Base-by-base conservation (phyloP, 1,284 basidiomycete species). In the Fomitopsis palustris region DNA sequence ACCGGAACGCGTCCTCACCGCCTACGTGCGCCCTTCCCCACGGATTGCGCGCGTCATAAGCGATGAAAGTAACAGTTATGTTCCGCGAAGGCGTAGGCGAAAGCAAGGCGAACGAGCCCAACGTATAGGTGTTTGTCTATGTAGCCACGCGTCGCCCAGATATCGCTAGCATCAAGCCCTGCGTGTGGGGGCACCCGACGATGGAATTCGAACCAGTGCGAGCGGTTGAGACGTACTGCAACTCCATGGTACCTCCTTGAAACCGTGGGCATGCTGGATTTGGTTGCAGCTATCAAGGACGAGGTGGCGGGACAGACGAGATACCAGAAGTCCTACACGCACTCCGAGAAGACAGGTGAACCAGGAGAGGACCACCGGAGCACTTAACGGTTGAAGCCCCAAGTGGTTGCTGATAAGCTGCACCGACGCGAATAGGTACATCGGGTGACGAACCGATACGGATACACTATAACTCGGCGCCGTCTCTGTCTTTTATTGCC, bases 131-230 rank as follows among this genome's bases (percentile, higher is more conserved):
- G 57, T 58, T 53, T 43, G 41, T 65, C 45, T 65, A 64, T 56
- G 60, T 55, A 45, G 65, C 64, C 59, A 66, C 65, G 65, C 58
- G 58, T 54, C 61, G 62, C 31, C 53, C 58, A 31, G 61, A 63
- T 31, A 17, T 62, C n/a, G 41, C 59, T 0, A 59, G 60, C 1
- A 3, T 65, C 56, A 33, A 63, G 25, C 64, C 64, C 17, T 57
- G 64, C n/a, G 38, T 58, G 3, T 65, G 64, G 64, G 62, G 64
- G 55, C 53, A 58, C 31, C 64, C 62, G 16, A 62, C 60, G 23
- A 65, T 65, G 53, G 64, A 65, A 54, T 60, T 65, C 55, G 64
- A 65, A 54, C 62, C 62, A 12, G 64, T 62, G 53, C 58, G 62
- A 14, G 62, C 64, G 2, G 39, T 41, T 2, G 58, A 63, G 7